A percentile compares a stretch with the other conserved stretches of the same genome.
These are phyloP conservation scores for Krasilnikovozyma curviuscula DNA, from an alignment of 768 basidiomycete genomes.

Conservation along the genomic window DNA sequence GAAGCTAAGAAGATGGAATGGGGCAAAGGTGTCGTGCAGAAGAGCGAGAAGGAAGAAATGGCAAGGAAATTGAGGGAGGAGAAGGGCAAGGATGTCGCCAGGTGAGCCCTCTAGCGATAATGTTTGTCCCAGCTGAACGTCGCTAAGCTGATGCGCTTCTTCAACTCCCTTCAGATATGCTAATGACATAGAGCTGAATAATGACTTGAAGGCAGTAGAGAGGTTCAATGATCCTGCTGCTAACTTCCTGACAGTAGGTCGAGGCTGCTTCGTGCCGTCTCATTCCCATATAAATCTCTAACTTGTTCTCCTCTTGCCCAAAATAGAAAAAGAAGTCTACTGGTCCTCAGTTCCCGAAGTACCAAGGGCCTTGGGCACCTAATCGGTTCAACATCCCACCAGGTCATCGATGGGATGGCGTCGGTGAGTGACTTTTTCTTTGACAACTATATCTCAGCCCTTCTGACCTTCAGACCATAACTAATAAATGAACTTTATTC, in stretches of 20 bases:
- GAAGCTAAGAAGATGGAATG: conserved; percentile 81
- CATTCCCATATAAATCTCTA: neutral
- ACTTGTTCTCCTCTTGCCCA: conserved; percentile 28
- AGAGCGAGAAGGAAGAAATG: conserved; percentile 53
- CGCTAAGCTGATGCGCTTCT: neutral
- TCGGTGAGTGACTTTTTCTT: conserved; percentile 38
- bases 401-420: conserved; percentile 96
- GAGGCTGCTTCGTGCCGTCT: neutral
- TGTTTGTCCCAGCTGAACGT: neutral
- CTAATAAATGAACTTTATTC: neutral
- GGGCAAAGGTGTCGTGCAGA: conserved; percentile 88
- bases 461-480: neutral
- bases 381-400: conserved; percentile 91
- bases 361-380: conserved; percentile 67
- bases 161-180: conserved; percentile 29
- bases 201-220: conserved; percentile 56
- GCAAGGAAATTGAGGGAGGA: conserved; percentile 49
- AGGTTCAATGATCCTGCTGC: conserved; percentile 98
- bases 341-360: conserved; percentile 63
- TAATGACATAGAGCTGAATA: conserved; percentile 71
- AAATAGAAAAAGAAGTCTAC: conserved; percentile 44
- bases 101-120: conserved; percentile 25
- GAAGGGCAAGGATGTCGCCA: conserved; percentile 45
- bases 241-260: conserved; percentile 64
- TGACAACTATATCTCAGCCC: neutral